Percentiles rank a stretch among this genome's conserved stretches.
phyloP scores from a whole-genome alignment of 2,329 filamentous ascomycete species.

The Neofusicoccum cordaticola region DNA sequence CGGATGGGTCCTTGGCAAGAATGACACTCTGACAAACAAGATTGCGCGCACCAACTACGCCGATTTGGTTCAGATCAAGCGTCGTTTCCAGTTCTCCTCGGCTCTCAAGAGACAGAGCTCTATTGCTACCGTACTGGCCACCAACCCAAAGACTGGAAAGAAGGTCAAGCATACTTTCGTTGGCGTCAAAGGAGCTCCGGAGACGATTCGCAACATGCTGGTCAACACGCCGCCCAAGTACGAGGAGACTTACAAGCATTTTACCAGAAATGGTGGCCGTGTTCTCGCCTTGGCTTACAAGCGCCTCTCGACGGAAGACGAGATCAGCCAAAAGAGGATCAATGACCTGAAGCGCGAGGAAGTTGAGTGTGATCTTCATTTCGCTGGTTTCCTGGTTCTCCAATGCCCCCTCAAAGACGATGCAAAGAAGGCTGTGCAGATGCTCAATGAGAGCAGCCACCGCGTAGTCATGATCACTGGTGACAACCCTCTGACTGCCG shows the following conservation, averaged over 20 bases:
- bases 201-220: conserved; percentile 95
- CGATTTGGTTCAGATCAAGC: conserved; percentile 88
- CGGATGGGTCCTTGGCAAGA: conserved; percentile 87
- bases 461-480: conserved; percentile 99
- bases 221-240: conserved; percentile 79
- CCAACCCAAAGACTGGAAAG: conserved; percentile 68
- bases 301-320: conserved; percentile 75
- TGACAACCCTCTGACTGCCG: conserved; percentile 93
- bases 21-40: conserved; percentile 78
- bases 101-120: conserved; percentile 94
- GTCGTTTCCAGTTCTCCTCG: conserved; percentile 97
- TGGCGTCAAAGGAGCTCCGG: conserved; percentile 92
- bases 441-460: conserved; percentile 98
- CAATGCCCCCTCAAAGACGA: conserved; percentile 97
- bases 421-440: conserved; percentile 86
- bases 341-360: conserved; percentile 93
- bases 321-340: conserved; percentile 79
- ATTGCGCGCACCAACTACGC: conserved; percentile 45
- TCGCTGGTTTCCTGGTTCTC: conserved; percentile 92
- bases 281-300: conserved; percentile 94
- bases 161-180: conserved; percentile 85
- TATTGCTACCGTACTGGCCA: conserved; percentile 75
- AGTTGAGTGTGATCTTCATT: conserved; percentile 78
- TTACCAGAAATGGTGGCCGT: conserved; percentile 90
- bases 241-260: conserved; percentile 98